Conservation (phyloP, 306 rosid species). For the Sicyos baderoa region DNA sequence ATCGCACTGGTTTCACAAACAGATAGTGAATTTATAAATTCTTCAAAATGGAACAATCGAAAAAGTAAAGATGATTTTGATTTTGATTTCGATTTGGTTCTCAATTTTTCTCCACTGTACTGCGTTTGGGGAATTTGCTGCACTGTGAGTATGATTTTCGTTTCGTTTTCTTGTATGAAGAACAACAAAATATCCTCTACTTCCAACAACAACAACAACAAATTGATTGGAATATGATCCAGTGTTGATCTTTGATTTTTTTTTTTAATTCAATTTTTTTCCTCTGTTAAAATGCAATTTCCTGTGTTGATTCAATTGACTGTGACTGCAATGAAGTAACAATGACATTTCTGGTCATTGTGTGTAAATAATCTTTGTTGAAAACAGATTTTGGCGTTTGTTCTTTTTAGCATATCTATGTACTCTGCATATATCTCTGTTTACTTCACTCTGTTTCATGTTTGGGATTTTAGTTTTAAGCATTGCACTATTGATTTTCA, state of each 20-base stretch:
- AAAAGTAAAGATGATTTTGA: background rate
- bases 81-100: background rate
- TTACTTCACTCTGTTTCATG: slow-evolving; percentile 1
- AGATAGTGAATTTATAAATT: background rate
- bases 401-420: background rate
- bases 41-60: background rate
- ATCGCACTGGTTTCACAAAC: slow-evolving; percentile 11
- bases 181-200: slow-evolving; percentile 8
- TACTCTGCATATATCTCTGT: background rate
- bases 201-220: slow-evolving; percentile 7
- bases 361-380: background rate
- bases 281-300: slow-evolving; percentile 2
- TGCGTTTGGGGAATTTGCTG: slow-evolving; percentile 2
- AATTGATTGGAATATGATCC: slow-evolving; percentile 3
- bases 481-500: background rate
- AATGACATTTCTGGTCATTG: slow-evolving; percentile 11
- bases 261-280: background rate
- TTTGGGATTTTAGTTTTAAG: background rate
- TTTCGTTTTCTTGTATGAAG: background rate
- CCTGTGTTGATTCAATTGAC: background rate
- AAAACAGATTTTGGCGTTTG: background rate
- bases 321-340: background rate
- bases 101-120: background rate
- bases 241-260: background rate
- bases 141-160: background rate